Evolutionary conservation across 78 protist genomes (phyloP), one percentile per base, ranked within the genome.

Genomic region (Corallochytrium limacisporum): DNA sequence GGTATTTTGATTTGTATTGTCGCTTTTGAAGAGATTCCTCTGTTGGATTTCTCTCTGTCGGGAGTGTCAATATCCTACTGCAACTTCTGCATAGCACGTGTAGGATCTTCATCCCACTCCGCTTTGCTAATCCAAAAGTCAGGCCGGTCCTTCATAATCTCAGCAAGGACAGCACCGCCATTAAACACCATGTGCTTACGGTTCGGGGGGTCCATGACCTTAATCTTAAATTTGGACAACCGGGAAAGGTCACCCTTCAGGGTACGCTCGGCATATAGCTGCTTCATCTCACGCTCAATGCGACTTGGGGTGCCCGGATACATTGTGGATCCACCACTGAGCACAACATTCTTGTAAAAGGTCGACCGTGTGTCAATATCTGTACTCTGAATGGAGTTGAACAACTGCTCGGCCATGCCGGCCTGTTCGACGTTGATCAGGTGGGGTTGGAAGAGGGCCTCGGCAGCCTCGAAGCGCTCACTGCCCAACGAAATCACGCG

Each of bases 161-260:
- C 93, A 0, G 98, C 99, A 16, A 92, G 76, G n/a, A 94, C 95
- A 0, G 99, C 85, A 28, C 95, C 99, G 40, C 99, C 99, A 3
- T 87, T 26, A 88, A 88, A 97, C 12, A 97, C 99, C 96, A 92
- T 90, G 86, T 95, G 89, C 89, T 91, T 95, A 42, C 99, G 82
- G 46, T 97, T 77, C 13, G 99, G 99, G 20, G 98, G 96, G 61
- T 91, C 98, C 62, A 93, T 95, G 33, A 96, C 88, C 44, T 87
- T 49, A 46, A 89, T 37, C 79, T 87, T 89, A 82, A 95, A 86
- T 49, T 65, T 81, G 29, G 37, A 8, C 20, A 81, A 72, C 13
- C 44, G 65, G 33, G 42, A 15, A 22, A 20, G 26, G 82, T 89
- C 78, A 42, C 97, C 97, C 48, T 84, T 81, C 48, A 82, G 65